Evolutionary conservation across 805 yeast genomes (phyloP).

Genomic region (Yamadazyma sp.): DNA sequence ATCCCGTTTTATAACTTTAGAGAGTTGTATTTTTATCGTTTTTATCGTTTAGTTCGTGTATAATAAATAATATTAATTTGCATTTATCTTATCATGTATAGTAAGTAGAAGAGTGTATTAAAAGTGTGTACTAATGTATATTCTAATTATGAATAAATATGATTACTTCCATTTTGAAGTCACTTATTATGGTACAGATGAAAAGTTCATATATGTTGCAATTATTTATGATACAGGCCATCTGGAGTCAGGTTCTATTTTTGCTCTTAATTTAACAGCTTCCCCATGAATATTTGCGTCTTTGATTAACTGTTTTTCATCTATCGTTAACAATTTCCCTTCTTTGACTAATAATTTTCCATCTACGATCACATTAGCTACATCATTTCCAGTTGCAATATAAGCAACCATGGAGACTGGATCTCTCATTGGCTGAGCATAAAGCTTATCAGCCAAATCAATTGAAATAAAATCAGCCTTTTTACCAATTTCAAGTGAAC

Average conservation of each 20-base stretch:
- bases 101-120: too few relatives aligned
- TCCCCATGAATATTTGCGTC: conserved; percentile 9
- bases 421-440: conserved; percentile 20
- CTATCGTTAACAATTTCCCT: conserved; percentile 4
- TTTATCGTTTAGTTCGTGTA: too few relatives aligned
- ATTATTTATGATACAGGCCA: too few relatives aligned
- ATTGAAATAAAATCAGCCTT: conserved; percentile 20
- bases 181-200: too few relatives aligned
- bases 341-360: conserved; percentile 5
- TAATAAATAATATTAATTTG: too few relatives aligned
- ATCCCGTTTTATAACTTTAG: too few relatives aligned
- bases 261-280: conserved; percentile 3
- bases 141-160: too few relatives aligned
- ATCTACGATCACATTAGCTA: conserved; percentile 10
- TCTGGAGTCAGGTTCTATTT: conserved; percentile 1
- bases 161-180: too few relatives aligned
- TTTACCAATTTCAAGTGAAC: conserved; percentile 19
- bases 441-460: conserved; percentile 15
- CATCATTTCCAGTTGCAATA: conserved; percentile 21
- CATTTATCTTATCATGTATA: too few relatives aligned
- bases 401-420: conserved; percentile 21
- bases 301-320: conserved; percentile 5
- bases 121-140: too few relatives aligned
- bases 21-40: too few relatives aligned
- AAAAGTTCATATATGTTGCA: too few relatives aligned